Percentiles rank a stretch among this genome's conserved stretches.
phyloP scores from a whole-genome alignment of 495 filamentous ascomycete species.

The Hypoxylon intermedium region DNA sequence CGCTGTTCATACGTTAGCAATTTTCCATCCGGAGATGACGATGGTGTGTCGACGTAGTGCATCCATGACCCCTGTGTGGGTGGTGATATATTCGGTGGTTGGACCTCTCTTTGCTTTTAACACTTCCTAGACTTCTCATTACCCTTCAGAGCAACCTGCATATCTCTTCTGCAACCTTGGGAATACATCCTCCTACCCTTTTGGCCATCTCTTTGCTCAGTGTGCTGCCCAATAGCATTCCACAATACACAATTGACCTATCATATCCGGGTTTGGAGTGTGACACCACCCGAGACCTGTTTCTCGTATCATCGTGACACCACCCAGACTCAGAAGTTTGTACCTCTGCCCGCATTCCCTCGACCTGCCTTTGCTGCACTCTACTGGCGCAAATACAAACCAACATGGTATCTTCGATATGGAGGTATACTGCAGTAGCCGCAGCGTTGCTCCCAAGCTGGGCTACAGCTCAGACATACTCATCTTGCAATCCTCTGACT shows the following conservation, averaged over 20 bases:
- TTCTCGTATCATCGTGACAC: constrained; percentile 6
- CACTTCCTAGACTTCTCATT: constrained; percentile 13
- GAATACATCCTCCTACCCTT: constrained; percentile 16
- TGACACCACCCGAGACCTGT: constrained; percentile 16
- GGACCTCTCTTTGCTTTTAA: constrained; percentile 18
- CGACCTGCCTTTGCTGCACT: constrained; percentile 10
- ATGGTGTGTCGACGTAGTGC: constrained; percentile 20
- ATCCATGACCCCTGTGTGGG: constrained; percentile 14
- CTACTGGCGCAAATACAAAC: constrained; percentile 17
- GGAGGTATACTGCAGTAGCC: constrained; percentile 36
- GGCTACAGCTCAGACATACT: constrained; percentile 71
- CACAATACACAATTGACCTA: constrained; percentile 14
- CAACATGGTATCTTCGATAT: constrained; percentile 31
- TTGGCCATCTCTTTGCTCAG: constrained; percentile 22
- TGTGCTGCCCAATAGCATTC: constrained; percentile 16
- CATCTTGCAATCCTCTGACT: constrained; percentile 73
- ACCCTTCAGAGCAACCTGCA: constrained; percentile 26
- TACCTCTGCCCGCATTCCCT: not conserved
- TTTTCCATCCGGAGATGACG: constrained; percentile 23
- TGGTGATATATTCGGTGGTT: constrained; percentile 40
- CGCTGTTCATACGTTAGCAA: constrained; percentile 3
- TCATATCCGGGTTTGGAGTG: constrained; percentile 3
- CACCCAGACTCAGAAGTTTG: constrained; percentile 5
- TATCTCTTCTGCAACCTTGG: constrained; percentile 28
- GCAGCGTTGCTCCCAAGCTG: constrained; percentile 36